Conservation (phyloP, 2,329 filamentous ascomycete genomes). For the Phaeosphaeria sp. region DNA sequence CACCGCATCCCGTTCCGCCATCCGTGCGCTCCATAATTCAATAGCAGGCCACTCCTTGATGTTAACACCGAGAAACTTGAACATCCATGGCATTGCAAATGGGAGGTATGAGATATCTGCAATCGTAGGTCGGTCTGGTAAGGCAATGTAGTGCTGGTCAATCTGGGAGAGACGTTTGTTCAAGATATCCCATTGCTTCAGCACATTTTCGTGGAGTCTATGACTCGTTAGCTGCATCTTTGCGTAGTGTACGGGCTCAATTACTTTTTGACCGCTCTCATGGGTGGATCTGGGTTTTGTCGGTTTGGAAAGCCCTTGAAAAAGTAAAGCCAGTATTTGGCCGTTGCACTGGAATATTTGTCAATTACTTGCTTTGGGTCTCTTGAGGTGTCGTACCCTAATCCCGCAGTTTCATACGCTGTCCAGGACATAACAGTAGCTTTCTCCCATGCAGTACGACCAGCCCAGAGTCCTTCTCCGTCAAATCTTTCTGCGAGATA, state of each 20-base stretch:
- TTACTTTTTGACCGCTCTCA: conserved; percentile 27
- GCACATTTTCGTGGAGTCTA: conserved; percentile 16
- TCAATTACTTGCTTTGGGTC: too few species aligned
- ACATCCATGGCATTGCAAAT: conserved; percentile 50
- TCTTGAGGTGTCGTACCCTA: conserved; percentile 33
- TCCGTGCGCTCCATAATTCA: conserved; percentile 23
- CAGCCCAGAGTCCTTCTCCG: conserved; percentile 15
- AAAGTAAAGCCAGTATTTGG: conserved; percentile 49
- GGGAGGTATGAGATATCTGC: conserved; percentile 48
- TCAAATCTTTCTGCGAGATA: conserved; percentile 48
- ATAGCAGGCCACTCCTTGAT: conserved; percentile 41
- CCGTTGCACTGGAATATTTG: conserved; percentile 15
- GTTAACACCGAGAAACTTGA: conserved; percentile 42
- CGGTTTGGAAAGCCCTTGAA: conserved; percentile 13
- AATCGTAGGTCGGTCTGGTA: conserved; percentile 45
- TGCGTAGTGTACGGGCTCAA: neutral
- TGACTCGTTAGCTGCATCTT: too few species aligned
- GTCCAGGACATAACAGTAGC: conserved; percentile 42
- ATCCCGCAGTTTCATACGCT: conserved; percentile 46
- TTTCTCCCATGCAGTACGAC: conserved; percentile 32
- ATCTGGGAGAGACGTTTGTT: conserved; percentile 16
- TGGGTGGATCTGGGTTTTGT: conserved; percentile 25
- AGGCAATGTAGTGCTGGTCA: conserved; percentile 43
- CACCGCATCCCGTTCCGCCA: too few species aligned
- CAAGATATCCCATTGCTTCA: conserved; percentile 22